A percentile compares a stretch with the other conserved stretches of the same genome.
Evolutionary conservation across 176 grass and related monocot genomes (phyloP).

Genomic region (Saccharum spontaneum): DNA sequence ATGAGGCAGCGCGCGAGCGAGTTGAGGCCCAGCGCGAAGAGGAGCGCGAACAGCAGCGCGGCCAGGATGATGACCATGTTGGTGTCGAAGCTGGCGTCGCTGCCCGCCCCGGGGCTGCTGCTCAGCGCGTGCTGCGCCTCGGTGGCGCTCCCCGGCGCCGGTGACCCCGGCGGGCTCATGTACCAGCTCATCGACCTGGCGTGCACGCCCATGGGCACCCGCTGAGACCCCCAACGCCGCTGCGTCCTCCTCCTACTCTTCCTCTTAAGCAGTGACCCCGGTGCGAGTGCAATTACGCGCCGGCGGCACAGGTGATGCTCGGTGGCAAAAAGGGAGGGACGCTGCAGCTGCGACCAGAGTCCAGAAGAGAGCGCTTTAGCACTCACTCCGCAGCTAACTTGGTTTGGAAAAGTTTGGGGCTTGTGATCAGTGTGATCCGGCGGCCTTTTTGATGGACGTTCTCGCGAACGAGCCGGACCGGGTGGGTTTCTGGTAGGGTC

Average conservation of each 20-base stretch:
- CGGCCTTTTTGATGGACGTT: neutral
- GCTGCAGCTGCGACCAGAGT: neutral
- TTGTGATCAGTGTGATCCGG: neutral
- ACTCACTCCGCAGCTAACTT: neutral
- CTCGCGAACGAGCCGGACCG: neutral
- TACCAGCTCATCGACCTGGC: constrained; percentile 41
- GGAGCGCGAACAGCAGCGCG: constrained; percentile 73
- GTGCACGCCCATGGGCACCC: constrained; percentile 32
- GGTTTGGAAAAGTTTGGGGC: constrained; percentile 10
- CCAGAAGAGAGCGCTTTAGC: neutral
- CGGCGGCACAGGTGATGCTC: constrained; percentile 2
- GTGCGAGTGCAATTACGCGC: constrained; percentile 35
- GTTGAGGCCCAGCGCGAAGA: constrained; percentile 79
- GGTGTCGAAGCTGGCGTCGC: constrained; percentile 78
- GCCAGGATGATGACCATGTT: constrained; percentile 98
- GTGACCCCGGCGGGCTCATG: constrained; percentile 24
- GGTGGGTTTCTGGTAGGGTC: neutral
- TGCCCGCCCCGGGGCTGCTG: constrained; percentile 14
- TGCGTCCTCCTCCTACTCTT: neutral
- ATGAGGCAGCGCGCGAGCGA: constrained; percentile 63
- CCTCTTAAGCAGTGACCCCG: neutral
- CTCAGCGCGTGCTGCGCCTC: constrained; percentile 45
- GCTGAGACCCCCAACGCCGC: neutral
- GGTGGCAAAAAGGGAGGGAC: constrained; percentile 5
- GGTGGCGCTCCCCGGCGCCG: constrained; percentile 17